A percentile compares a stretch with the other conserved stretches of the same genome.
phyloP scores from a whole-genome alignment of 495 filamentous ascomycete genomes.

The Podospora anserina region DNA sequence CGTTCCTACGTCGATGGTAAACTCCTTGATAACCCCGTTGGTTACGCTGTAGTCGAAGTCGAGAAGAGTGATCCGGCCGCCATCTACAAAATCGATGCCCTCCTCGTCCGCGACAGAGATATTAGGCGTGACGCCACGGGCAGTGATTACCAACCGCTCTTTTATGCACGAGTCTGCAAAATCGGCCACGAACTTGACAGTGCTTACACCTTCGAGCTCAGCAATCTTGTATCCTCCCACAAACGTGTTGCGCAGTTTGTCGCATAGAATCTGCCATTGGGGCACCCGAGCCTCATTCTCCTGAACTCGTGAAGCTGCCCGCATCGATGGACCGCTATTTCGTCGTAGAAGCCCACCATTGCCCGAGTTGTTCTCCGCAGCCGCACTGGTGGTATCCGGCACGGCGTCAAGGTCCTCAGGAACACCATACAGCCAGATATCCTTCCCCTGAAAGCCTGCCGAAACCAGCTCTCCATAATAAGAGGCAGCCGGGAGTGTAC shows the following conservation, averaged over 20 bases:
- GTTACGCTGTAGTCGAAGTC: constrained; percentile 64
- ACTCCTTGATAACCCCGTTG: constrained; percentile 54
- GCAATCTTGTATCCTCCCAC: constrained; percentile 57
- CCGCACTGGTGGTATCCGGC: constrained; percentile 33
- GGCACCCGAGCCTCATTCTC: constrained; percentile 48
- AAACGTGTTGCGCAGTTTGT: constrained; percentile 62
- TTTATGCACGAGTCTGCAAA: constrained; percentile 42
- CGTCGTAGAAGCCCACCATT: constrained; percentile 33
- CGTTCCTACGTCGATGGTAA: constrained; percentile 73
- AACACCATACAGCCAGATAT: constrained; percentile 78
- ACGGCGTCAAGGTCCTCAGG: constrained; percentile 67
- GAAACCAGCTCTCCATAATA: constrained; percentile 69
- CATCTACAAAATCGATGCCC: constrained; percentile 72
- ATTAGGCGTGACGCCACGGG: constrained; percentile 66
- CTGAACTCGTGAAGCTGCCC: constrained; percentile 35
- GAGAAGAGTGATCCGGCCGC: constrained; percentile 71
- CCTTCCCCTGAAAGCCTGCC: constrained; percentile 67
- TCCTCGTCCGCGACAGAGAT: constrained; percentile 63
- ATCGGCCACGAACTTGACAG: constrained; percentile 60
- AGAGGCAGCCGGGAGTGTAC: constrained; percentile 65
- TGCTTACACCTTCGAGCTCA: constrained; percentile 55
- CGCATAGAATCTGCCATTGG: constrained; percentile 67
- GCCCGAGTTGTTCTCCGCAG: constrained; percentile 29
- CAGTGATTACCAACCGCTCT: constrained; percentile 69
- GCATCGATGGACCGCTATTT: constrained; percentile 41